A percentile compares a stretch with the other conserved stretches of the same genome.
These are phyloP conservation scores for Globisporangium takayamanum DNA, from an alignment of 352 stramenopile genomes.

Conservation along the genomic window DNA sequence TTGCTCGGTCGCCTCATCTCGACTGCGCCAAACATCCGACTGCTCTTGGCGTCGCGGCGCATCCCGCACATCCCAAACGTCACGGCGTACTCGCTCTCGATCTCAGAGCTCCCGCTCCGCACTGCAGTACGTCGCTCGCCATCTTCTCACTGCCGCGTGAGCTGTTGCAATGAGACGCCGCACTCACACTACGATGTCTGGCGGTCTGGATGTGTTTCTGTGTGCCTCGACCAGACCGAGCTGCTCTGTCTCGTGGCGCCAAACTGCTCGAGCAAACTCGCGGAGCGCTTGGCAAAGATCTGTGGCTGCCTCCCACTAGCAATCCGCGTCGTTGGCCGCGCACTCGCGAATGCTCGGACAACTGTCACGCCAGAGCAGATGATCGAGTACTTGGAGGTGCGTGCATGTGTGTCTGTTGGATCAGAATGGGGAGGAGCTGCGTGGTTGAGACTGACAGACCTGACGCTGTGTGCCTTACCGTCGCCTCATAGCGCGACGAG, in stretches of 20 bases:
- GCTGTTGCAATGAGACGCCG: background rate
- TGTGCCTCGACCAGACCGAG: constrained; percentile 38
- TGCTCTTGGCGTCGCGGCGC: constrained; percentile 63
- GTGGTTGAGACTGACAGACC: background rate
- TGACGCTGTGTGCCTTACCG: background rate
- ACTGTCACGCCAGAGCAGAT: constrained; percentile 72
- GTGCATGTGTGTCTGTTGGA: background rate
- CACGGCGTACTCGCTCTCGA: constrained; percentile 70
- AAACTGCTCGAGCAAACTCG: constrained; percentile 51
- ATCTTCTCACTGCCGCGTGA: background rate
- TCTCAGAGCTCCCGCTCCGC: constrained; percentile 60
- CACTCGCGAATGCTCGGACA: constrained; percentile 66
- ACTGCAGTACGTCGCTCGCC: constrained; percentile 38
- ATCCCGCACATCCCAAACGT: constrained; percentile 74
- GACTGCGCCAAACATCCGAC: constrained; percentile 54
- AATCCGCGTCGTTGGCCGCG: constrained; percentile 73
- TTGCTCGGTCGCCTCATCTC: constrained; percentile 65
- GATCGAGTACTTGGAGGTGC: constrained; percentile 71
- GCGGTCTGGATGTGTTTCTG: constrained; percentile 1
- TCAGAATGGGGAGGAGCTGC: background rate
- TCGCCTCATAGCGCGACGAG: constrained; percentile 39
- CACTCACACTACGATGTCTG: background rate
- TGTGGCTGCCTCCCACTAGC: constrained; percentile 75
- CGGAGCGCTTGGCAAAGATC: constrained; percentile 57
- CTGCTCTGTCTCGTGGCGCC: constrained; percentile 60